Conservation (phyloP, 1,284 basidiomycete species). For the Malassezia vespertilionis region DNA sequence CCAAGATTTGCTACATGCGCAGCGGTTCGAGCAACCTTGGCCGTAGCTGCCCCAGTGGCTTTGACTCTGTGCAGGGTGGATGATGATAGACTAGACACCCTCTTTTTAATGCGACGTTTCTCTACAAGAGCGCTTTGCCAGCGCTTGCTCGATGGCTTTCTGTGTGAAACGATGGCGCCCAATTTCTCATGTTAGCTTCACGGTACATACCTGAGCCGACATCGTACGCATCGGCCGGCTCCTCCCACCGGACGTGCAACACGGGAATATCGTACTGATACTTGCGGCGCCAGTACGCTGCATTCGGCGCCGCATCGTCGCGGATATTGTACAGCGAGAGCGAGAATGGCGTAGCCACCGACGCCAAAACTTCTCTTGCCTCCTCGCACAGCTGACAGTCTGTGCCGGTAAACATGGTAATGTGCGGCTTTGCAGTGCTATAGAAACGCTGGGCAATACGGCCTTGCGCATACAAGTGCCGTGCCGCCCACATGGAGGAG, state of each 20-base stretch:
- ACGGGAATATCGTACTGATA: slow-evolving; percentile 47
- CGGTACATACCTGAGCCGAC: slow-evolving; percentile 4
- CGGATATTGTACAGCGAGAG: slow-evolving; percentile 38
- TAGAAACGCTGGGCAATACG: too few species aligned
- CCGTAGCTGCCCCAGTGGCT: slow-evolving; percentile 57
- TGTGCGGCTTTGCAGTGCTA: too few species aligned
- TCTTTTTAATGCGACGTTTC: too few species aligned
- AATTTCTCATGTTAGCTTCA: slow-evolving; percentile 1
- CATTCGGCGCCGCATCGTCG: slow-evolving; percentile 28
- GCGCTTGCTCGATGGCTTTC: background rate
- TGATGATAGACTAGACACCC: too few species aligned
- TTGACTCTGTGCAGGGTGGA: slow-evolving; percentile 58
- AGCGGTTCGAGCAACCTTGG: slow-evolving; percentile 57
- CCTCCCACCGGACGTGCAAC: slow-evolving; percentile 25
- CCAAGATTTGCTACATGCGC: slow-evolving; percentile 69
- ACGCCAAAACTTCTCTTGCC: slow-evolving; percentile 24
- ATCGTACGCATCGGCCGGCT: background rate
- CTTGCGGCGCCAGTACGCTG: slow-evolving; percentile 34
- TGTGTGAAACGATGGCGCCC: slow-evolving; percentile 12
- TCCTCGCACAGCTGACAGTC: slow-evolving; percentile 41
- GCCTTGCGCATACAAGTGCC: background rate
- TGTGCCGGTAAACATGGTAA: slow-evolving; percentile 40
- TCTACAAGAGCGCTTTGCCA: too few species aligned
- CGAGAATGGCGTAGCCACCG: slow-evolving; percentile 21
- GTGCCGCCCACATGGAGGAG: background rate